phyloP scores from a whole-genome alignment of 75 land plant genomes.

The Pinus tabuliformis region DNA sequence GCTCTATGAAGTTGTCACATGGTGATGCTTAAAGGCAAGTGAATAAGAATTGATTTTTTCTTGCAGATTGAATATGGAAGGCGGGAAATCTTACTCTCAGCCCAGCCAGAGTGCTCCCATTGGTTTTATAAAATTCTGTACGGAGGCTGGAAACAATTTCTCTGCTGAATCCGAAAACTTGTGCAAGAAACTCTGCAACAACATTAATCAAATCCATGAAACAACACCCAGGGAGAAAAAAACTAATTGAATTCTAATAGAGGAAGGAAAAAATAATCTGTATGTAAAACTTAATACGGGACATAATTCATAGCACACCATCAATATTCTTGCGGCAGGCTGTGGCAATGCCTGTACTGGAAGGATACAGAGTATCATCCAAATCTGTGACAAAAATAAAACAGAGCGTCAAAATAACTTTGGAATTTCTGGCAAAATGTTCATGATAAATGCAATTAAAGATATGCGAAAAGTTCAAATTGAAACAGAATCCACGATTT shows the following conservation, averaged over 20 bases:
- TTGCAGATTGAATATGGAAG: background rate
- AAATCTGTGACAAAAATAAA: conserved; percentile 33
- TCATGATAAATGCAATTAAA: no score
- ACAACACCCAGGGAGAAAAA: background rate
- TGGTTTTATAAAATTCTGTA: conserved; percentile 49
- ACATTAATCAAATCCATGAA: background rate
- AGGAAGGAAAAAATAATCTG: background rate
- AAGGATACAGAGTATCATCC: conserved; percentile 78
- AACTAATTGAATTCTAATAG: background rate
- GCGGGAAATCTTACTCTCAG: conserved; percentile 45
- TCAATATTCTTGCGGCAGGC: conserved; percentile 59
- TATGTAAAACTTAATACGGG: background rate
- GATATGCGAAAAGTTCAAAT: no score
- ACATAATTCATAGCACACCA: conserved; percentile 14
- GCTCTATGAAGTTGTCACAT: no score
- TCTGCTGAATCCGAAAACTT: conserved; percentile 50
- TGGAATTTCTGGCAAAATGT: no score
- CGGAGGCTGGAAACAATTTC: conserved; percentile 46
- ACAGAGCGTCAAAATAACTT: no score
- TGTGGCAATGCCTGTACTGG: conserved; percentile 43
- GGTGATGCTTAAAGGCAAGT: no score
- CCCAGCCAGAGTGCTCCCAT: conserved; percentile 88
- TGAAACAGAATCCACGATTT: background rate
- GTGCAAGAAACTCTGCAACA: conserved; percentile 61
- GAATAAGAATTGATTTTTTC: background rate